phyloP scores from a whole-genome alignment of 305 asterid genomes.

The Petunia hybrid region DNA sequence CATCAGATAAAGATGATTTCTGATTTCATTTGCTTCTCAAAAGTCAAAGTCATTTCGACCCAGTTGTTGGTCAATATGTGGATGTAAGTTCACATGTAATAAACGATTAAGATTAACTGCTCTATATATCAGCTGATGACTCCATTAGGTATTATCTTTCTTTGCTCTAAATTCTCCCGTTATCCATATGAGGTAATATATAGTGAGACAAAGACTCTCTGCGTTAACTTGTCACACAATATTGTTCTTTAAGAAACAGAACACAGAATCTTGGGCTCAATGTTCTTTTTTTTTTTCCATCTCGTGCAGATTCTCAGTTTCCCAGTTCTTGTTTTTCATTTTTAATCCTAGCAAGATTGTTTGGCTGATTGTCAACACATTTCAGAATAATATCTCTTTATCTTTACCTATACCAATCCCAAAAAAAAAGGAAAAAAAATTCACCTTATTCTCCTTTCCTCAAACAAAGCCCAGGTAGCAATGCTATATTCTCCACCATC shows the following conservation, averaged over 20 bases:
- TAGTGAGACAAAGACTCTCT: background rate
- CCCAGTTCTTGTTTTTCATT: background rate
- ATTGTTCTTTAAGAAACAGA: background rate
- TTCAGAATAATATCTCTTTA: background rate
- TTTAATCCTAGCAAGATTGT: background rate
- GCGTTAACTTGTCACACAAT: constrained; percentile 11
- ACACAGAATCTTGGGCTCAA: background rate
- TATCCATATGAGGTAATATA: background rate
- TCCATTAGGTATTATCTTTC: background rate
- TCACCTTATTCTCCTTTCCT: background rate
- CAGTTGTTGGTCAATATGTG: background rate
- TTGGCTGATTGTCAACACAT: constrained; percentile 9
- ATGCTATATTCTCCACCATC: constrained; percentile 4
- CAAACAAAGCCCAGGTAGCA: background rate
- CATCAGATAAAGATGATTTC: constrained; percentile 9
- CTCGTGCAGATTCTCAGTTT: background rate
- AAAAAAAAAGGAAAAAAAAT: too few species aligned
- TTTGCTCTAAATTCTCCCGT: background rate
- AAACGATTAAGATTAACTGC: background rate
- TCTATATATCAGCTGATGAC: background rate
- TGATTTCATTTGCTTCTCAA: constrained; percentile 12
- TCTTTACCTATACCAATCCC: too few species aligned
- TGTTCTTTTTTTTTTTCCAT: background rate
- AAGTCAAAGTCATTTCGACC: constrained; percentile 17
- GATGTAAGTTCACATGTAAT: background rate